Conservation (phyloP, 1,284 basidiomycete genomes). For the Rhodotorula sp. region DNA sequence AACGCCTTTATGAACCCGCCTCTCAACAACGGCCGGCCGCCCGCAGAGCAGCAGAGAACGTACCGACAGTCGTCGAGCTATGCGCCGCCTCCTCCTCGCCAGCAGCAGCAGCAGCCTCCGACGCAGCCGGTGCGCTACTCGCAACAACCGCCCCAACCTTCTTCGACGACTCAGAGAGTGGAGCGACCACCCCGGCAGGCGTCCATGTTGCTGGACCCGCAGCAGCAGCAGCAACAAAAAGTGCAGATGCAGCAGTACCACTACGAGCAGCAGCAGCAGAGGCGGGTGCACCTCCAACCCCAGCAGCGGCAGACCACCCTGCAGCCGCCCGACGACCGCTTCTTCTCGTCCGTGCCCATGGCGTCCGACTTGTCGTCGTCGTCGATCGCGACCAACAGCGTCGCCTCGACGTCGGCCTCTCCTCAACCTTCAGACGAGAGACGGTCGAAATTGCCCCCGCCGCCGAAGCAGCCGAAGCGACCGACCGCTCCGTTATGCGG, state of each 20-base stretch:
- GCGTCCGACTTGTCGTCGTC: neutral
- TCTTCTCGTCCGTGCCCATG: neutral
- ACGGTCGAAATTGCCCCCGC: neutral
- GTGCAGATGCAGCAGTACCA: neutral
- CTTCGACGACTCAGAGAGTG: neutral
- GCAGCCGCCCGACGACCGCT: neutral
- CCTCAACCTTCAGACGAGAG: neutral
- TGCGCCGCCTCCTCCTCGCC: neutral
- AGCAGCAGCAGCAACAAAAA: neutral
- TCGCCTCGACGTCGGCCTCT: neutral
- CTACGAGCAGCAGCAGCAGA: neutral
- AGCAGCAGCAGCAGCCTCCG: neutral
- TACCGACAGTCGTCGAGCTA: neutral
- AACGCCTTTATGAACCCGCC: slow-evolving; percentile 1
- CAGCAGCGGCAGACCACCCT: neutral
- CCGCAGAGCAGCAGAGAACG: neutral
- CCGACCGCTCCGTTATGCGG: neutral
- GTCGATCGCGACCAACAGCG: neutral
- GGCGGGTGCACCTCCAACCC: neutral
- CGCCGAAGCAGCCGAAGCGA: neutral
- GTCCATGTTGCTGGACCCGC: neutral
- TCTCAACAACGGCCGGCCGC: neutral
- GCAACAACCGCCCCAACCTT: neutral
- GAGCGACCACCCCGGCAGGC: neutral
- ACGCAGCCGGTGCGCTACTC: neutral